Conservation (phyloP, 2,329 filamentous ascomycete genomes). For the Sarocladium oryzae region DNA sequence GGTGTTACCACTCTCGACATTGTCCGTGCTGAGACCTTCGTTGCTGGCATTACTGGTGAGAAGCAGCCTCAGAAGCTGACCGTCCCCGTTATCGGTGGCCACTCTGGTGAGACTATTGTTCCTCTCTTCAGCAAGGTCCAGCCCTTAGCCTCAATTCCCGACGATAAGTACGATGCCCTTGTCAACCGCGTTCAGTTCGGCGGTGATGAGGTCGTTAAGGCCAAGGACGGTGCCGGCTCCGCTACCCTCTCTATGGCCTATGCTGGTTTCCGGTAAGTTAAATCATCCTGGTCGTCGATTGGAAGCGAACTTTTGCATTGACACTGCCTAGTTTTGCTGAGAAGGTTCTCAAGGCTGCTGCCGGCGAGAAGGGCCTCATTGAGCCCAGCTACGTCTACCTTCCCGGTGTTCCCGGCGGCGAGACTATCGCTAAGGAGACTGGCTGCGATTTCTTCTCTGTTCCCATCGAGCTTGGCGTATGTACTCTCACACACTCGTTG, state of each 20-base stretch:
- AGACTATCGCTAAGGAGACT: constrained; percentile 75
- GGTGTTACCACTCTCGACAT: constrained; percentile 98
- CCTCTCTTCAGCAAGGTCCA: constrained; percentile 91
- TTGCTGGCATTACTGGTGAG: constrained; percentile 76
- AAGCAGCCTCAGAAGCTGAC: constrained; percentile 74
- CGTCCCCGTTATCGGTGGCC: constrained; percentile 90
- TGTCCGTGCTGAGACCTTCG: constrained; percentile 95
- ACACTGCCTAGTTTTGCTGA: constrained; percentile 69
- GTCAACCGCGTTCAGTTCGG: constrained; percentile 97
- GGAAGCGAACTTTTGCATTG: constrained; percentile 6
- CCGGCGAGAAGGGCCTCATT: constrained; percentile 86
- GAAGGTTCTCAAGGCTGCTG: constrained; percentile 80
- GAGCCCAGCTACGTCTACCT: constrained; percentile 97
- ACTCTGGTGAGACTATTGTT: constrained; percentile 97
- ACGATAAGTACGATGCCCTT: constrained; percentile 83
- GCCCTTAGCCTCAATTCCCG: constrained; percentile 72
- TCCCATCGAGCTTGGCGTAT: constrained; percentile 89
- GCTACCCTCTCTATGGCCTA: constrained; percentile 94
- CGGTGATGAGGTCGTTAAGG: constrained; percentile 93
- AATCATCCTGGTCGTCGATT: constrained; percentile 9
- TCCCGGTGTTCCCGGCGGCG: constrained; percentile 79
- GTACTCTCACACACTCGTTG: constrained; percentile 27
- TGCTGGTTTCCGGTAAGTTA: constrained; percentile 77
- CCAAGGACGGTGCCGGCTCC: constrained; percentile 85
- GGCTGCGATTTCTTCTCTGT: constrained; percentile 94